These are phyloP conservation scores for Suillus variegatus DNA, from an alignment of 768 basidiomycete species.

Conservation along the genomic window DNA sequence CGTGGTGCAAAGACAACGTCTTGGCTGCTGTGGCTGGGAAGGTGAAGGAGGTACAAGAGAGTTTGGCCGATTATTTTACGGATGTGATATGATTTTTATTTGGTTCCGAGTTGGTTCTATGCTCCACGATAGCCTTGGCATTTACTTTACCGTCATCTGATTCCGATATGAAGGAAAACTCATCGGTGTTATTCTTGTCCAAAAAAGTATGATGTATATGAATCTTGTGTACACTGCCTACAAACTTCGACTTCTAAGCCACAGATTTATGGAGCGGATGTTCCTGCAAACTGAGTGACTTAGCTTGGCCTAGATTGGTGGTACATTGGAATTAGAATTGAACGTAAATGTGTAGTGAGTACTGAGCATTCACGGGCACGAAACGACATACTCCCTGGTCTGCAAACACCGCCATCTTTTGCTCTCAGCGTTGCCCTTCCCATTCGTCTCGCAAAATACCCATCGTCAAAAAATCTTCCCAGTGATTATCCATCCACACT, in stretches of 20 bases:
- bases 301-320: not conserved
- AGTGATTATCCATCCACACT: slow-evolving; percentile 36
- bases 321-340: not conserved
- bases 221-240: not conserved
- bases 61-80: slow-evolving; percentile 47
- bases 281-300: not conserved
- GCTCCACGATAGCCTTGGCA: too few species aligned
- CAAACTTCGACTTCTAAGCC: not conserved
- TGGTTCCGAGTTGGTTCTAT: not conserved
- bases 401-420: not conserved
- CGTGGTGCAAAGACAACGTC: slow-evolving; percentile 45
- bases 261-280: not conserved
- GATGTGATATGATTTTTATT: slow-evolving; percentile 34
- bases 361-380: too few species aligned
- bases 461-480: slow-evolving; percentile 42
- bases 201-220: not conserved
- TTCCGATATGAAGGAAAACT: not conserved
- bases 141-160: slow-evolving; percentile 1
- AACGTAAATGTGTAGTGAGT: not conserved
- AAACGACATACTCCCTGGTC: not conserved
- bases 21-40: slow-evolving; percentile 43
- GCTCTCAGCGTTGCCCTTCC: slow-evolving; percentile 11
- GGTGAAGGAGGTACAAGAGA: slow-evolving; percentile 48
- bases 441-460: slow-evolving; percentile 43
- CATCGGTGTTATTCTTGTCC: not conserved